Evolutionary conservation across 2,329 filamentous ascomycete genomes (phyloP), one percentile per base, ranked within the genome.

Genomic region (Sordariomycetes sp.): DNA sequence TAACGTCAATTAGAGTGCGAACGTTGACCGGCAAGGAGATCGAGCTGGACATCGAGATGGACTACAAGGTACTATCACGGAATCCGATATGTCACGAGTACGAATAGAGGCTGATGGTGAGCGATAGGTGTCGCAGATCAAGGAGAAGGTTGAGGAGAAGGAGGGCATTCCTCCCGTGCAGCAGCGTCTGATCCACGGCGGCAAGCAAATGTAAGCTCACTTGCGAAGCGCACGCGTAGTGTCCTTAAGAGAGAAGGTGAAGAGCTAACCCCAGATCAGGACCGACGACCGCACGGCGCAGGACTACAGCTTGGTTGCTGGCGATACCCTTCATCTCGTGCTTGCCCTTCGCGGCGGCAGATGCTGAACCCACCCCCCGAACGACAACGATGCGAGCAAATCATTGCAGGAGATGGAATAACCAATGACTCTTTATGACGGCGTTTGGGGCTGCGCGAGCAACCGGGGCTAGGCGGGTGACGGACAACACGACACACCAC

Each of bases 21-120:
- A 98, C 92, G 42, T 79, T 98, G 44, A 96, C 92, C 44, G 92
- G 92, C 55, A 96, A 96, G 71, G 87, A 98, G 67, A 96, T 96
- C 59, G 90, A 96, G 72, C 79, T 98, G 51, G 88, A 96, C 55
- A 94, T 98, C 57, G 92, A 96, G 69, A 72, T 78, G 34, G 81
- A 86, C 53, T 94, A 94, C 73, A 94, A 88, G 75, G 88, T 93
- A 63, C 48, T 54, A 23, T 15, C 12, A 25, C n/a, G 23, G n/a
- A 9, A 25, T 9, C 23, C n/a, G n/a, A n/a, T n/a, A n/a, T n/a
- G n/a, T n/a, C n/a, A n/a, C n/a, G n/a, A n/a, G n/a, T n/a, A n/a
- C n/a, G n/a, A n/a, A n/a, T n/a, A n/a, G 23, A 25, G 9, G n/a
- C n/a, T 25, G 9, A 9, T n/a, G 23, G 9, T n/a, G n/a, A 4